Evolutionary conservation across 1,284 basidiomycete genomes (phyloP), one percentile per base, ranked within the genome.

Genomic region (Anthracocystis setariae): DNA sequence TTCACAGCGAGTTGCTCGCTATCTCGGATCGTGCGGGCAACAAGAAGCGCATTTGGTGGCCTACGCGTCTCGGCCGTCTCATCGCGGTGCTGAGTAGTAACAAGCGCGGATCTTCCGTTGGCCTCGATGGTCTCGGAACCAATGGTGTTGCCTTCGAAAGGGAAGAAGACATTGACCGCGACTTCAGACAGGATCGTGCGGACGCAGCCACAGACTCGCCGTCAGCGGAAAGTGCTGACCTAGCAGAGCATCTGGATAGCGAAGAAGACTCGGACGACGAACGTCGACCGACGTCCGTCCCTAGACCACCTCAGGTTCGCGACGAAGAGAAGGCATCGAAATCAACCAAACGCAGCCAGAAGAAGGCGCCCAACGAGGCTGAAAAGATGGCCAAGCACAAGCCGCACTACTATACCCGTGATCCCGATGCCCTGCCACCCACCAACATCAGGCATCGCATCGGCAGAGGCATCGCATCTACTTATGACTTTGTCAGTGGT

Each of bases 391-490:
- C 33, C 1, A 25, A 32, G 21, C 40, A 20, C 15, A 66, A 63
- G 32, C 25, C 44, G 24, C 44, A 24, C 38, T 54, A 55, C 37
- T 66, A 70, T 18, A 84, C 86, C 2, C 85, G 91, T 37, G 89
- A 92, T 81, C 91, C 91, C 0, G 91, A 92, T 76, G 90, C 89
- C 0, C 79, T 92, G 0, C 89, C 90, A 3, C 90, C 90, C 0
- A 80, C 57, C 3, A 70, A 43, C 20, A 15, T 52, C n/a, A 8
- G 56, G 3, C 64, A 79, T 35, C 43, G 48, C 17, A 21, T 82
- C 8, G 73, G 85, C 17, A 51, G 67, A 13, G 48, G 51, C 12
- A 17, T 76, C 0, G 60, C 76, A 7, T 56, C 52, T 5, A 63
- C 56, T 7, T 62, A 70, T 35, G 37, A 57, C 39, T 65, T 63